Base-by-base conservation (phyloP, 768 basidiomycete genomes). In the Daedaleopsis sinensis region DNA sequence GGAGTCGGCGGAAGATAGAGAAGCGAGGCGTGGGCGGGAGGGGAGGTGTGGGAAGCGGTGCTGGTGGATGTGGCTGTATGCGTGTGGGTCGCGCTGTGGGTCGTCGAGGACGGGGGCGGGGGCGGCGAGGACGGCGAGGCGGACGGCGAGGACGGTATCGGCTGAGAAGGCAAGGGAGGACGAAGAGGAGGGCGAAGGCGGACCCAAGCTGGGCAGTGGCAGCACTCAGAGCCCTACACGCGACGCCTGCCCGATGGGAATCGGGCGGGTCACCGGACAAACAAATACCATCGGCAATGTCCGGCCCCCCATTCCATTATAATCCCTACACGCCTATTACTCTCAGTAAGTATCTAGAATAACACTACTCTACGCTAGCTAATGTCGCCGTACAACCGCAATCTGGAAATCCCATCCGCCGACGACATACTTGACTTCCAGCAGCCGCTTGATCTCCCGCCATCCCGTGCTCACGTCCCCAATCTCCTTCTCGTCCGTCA, bases 371-470 rank as follows among this genome's bases (percentile, higher is more conserved):
- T 19, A 10, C 38, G 27, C 23, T 21, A 1, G 19, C 59, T 73
- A 89, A 70, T 90, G 88, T 60, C 91, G 79, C 61, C 91, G 81
- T 42, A 94, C 91, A 35, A 90, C 85, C 15, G 93, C 93, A 57
- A 96, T 80, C 78, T 94, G 89, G 61, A 95, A 84, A 73, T 94
- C 93, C 91, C 93, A 93, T 50, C 93, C 90, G 24, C 91, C 89
- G 16, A 86, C 78, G 56, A 93, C 77, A 68, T 90, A 89, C 78
- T 91, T 91, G 65, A 94, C 78, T 75, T 96, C 91, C 36, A 94
- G 70, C 68, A 97, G 71, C 67, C 95, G 78, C 68, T 84, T 83
- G 61, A 96, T 87, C 79, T 96, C 95, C 63, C 92, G 79, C 95
- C 94, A 97, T 27, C 88, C 88, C 27, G 69, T 65, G 48, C 73